These are phyloP conservation scores for Tagetes patula DNA, from an alignment of 129 eudicot genomes.

Conservation along the genomic window DNA sequence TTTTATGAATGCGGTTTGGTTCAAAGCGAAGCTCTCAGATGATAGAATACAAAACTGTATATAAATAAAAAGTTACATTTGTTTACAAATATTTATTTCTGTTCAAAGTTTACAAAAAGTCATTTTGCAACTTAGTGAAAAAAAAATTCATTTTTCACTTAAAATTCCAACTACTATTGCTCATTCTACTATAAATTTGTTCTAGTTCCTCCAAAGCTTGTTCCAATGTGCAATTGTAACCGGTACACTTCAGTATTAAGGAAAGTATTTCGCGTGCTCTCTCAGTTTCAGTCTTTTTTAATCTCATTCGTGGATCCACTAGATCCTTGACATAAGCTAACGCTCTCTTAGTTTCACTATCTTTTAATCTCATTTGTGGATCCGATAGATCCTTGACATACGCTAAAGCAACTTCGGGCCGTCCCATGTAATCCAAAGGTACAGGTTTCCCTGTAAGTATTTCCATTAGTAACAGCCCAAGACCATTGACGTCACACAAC, in stretches of 20 bases:
- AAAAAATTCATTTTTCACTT: no score
- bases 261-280: conserved; percentile 14
- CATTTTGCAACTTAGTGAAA: no score
- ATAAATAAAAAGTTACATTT: no score
- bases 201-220: conserved; percentile 8
- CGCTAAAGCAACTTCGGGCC: not conserved
- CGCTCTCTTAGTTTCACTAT: not conserved
- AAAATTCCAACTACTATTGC: not conserved
- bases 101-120: no score
- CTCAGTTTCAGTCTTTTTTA: not conserved
- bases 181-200: conserved; percentile 4
- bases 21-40: no score
- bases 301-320: not conserved
- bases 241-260: not conserved
- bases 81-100: no score
- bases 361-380: conserved; percentile 3
- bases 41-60: no score
- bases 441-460: conserved; percentile 6
- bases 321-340: not conserved
- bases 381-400: conserved; percentile 13
- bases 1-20: no score
- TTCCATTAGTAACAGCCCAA: conserved; percentile 19
- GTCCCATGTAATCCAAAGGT: not conserved
- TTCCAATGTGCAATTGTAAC: not conserved
- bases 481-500: conserved; percentile 16